Conservation (phyloP, 75 land plant genomes). For the Sequoiadendron giganteum region DNA sequence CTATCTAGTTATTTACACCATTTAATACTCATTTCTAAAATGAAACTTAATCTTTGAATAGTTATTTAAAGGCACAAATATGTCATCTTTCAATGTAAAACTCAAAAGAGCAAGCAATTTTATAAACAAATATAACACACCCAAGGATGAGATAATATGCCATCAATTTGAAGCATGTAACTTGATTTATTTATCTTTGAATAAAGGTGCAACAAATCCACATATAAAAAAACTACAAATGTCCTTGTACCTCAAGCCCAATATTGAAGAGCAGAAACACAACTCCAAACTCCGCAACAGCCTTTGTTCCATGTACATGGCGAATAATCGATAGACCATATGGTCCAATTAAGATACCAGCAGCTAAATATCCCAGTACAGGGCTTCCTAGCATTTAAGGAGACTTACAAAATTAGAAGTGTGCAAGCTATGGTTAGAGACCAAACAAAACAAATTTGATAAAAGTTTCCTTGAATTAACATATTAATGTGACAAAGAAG, state of each 20-base stretch:
- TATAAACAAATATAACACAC: not conserved
- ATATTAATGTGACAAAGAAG: not conserved
- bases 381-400: slow-evolving; percentile 78
- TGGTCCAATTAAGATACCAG: slow-evolving; percentile 98
- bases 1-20: not conserved
- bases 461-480: not conserved
- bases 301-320: slow-evolving; percentile 99
- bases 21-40: not conserved
- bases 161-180: not conserved
- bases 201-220: not conserved
- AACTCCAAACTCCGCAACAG: slow-evolving; percentile 99
- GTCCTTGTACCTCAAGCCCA: slow-evolving; percentile 88
- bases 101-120: not conserved
- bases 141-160: not conserved
- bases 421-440: not conserved
- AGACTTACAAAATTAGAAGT: not conserved
- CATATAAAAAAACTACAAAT: not conserved
- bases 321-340: slow-evolving; percentile 91
- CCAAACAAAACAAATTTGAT: not conserved
- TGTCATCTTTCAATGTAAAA: not conserved
- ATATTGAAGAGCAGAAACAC: slow-evolving; percentile 96
- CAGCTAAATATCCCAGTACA: slow-evolving; percentile 94
- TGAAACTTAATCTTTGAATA: not conserved
- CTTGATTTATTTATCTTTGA: not conserved
- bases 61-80: not conserved